A percentile compares a stretch with the other conserved stretches of the same genome.
These are phyloP conservation scores for Aspergillus flavus DNA, from an alignment of 2,329 filamentous ascomycete species.

Conservation along the genomic window DNA sequence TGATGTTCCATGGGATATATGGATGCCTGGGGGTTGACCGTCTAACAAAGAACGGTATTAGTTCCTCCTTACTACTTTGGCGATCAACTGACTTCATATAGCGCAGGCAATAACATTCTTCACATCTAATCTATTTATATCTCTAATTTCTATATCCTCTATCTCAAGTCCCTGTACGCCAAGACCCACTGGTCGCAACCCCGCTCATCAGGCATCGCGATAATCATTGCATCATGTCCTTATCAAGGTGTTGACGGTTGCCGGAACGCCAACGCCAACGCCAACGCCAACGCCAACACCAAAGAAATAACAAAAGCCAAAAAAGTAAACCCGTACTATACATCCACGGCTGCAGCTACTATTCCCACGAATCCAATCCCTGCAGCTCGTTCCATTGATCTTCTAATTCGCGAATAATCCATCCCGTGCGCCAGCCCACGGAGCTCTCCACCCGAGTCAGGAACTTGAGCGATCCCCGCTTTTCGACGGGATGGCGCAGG, in stretches of 20 bases:
- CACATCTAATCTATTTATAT: not conserved
- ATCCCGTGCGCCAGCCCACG: slow-evolving; percentile 36
- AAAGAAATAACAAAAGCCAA: not conserved
- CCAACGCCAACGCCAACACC: not conserved
- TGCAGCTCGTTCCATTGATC: slow-evolving; percentile 34
- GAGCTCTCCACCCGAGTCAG: slow-evolving; percentile 29
- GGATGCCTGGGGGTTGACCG: not conserved
- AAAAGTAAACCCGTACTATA: not conserved
- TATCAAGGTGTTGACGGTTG: not conserved
- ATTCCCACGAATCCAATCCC: slow-evolving; percentile 18
- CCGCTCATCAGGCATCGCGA: slow-evolving; percentile 4
- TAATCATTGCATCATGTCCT: not conserved
- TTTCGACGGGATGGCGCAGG: slow-evolving; percentile 30
- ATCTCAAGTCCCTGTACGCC: not conserved
- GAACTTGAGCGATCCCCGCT: slow-evolving; percentile 32
- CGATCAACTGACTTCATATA: not conserved
- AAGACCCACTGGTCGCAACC: slow-evolving; percentile 1
- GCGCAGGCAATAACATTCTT: not conserved
- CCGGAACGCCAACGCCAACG: not conserved
- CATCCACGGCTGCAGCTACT: not conserved
- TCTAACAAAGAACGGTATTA: too few relatives aligned
- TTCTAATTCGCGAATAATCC: slow-evolving; percentile 33
- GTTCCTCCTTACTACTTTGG: too few relatives aligned
- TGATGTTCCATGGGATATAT: not conserved
- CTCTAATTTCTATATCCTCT: not conserved